Percentiles rank a stretch among this genome's conserved stretches.
phyloP scores from a whole-genome alignment of 2,329 filamentous ascomycete species.

The Dendrostoma leiphaemia region DNA sequence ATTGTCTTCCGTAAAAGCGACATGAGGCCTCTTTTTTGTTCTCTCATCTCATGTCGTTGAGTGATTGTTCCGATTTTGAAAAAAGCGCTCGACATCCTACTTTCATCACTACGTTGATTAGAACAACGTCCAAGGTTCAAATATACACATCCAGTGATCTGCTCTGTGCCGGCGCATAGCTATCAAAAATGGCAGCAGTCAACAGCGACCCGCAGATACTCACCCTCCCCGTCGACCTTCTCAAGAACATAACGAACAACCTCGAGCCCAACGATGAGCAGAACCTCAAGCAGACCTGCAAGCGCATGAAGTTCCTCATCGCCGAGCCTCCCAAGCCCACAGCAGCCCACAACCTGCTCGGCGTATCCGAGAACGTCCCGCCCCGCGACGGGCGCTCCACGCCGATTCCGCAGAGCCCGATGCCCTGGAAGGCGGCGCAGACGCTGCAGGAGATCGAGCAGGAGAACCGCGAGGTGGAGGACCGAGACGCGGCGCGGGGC shows the following conservation, averaged over 20 bases:
- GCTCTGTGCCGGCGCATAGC: too few relatives aligned
- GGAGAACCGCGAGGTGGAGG: conserved; percentile 13
- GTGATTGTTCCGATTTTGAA: too few relatives aligned
- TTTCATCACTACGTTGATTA: background rate
- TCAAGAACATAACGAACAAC: conserved; percentile 13
- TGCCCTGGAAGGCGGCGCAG: background rate
- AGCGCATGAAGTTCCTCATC: conserved; percentile 9
- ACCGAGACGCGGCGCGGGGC: conserved; percentile 2
- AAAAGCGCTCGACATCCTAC: background rate
- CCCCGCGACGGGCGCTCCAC: conserved; percentile 10
- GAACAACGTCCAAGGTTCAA: background rate
- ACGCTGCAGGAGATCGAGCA: conserved; percentile 7
- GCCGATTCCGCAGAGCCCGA: conserved; percentile 11
- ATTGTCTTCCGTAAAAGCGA: background rate
- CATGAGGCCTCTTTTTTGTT: background rate
- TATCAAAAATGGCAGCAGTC: background rate
- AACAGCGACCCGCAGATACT: background rate
- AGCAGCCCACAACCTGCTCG: background rate
- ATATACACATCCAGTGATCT: background rate
- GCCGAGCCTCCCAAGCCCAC: background rate
- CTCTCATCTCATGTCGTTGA: too few relatives aligned
- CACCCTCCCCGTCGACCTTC: conserved; percentile 9
- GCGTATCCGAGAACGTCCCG: background rate
- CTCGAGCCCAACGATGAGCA: conserved; percentile 6
- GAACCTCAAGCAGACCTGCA: conserved; percentile 8